Evolutionary conservation across 2,329 filamentous ascomycete genomes (phyloP).

Genomic region (Hypoxylon sp.): DNA sequence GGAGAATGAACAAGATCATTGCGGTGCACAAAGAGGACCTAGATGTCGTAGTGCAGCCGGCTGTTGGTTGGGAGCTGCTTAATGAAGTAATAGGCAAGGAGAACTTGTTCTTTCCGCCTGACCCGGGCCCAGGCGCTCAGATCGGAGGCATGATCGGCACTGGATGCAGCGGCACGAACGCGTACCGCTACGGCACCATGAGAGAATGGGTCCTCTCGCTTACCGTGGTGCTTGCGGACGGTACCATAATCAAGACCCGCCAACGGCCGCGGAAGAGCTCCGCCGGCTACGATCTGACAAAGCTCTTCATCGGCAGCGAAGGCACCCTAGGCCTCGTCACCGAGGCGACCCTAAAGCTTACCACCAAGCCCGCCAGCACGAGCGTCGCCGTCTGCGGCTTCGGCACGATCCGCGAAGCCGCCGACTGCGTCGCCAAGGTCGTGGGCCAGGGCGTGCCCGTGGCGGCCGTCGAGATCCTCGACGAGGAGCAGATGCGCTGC

Average conservation of each 20-base stretch:
- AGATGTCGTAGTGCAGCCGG: conserved; percentile 78
- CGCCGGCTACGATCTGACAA: conserved; percentile 86
- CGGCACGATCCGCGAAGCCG: conserved; percentile 70
- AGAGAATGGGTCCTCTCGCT: conserved; percentile 87
- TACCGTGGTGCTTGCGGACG: conserved; percentile 86
- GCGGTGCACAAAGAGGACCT: conserved; percentile 77
- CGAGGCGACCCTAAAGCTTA: conserved; percentile 83
- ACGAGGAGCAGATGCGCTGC: conserved; percentile 81
- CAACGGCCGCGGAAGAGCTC: conserved; percentile 84
- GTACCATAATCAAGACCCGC: conserved; percentile 83
- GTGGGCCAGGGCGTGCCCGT: conserved; percentile 81
- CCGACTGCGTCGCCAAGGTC: conserved; percentile 79
- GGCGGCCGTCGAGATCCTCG: conserved; percentile 83
- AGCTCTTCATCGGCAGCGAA: conserved; percentile 84
- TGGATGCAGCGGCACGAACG: conserved; percentile 79
- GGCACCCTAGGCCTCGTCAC: conserved; percentile 86
- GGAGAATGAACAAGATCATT: conserved; percentile 80
- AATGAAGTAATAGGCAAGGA: conserved; percentile 79
- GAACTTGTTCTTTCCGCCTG: conserved; percentile 86
- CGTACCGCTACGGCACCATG: conserved; percentile 90
- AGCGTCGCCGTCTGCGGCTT: conserved; percentile 76
- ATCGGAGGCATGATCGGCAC: conserved; percentile 87
- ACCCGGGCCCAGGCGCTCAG: conserved; percentile 86
- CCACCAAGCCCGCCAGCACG: conserved; percentile 79
- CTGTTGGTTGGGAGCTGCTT: conserved; percentile 83